Base-by-base conservation (phyloP, 225 moss, liverwort and hornwort species). In the Rhytidiadelphus loreus region DNA sequence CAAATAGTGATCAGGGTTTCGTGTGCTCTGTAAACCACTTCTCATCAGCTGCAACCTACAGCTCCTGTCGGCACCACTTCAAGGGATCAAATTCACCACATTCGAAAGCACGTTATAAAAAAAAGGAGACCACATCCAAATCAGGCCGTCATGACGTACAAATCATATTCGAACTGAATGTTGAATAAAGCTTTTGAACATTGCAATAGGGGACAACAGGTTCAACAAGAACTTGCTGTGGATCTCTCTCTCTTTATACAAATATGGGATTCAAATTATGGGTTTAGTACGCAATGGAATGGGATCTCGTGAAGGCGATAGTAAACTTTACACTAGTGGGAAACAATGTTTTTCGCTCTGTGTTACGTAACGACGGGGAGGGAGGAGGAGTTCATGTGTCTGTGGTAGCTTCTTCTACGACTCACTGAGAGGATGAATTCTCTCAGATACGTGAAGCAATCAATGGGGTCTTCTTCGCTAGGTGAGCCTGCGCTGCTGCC, bases 401-500 rank as follows among this genome's bases (percentile, higher is more conserved):
- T 39, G 66, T 21, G 83, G 74, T 58, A 52, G 26, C 74, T 52
- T 52, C 86, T 66, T 65, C 78, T 44, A 35, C 26, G 43, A 86
- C 56, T 43, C 41, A 37, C 26, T 8, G 44, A 56, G 75, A 81
- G 61, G 25, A 35, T 35, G 30, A 30, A 8, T 24, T 39, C 35
- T 43, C 69, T 92, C 86, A 92, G 58, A 92, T 87, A n/a, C 98
- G 94, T 64, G 98, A 98, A 55, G 95, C 41, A 86, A 98, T 98
- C 76, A 98, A 84, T 37, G 98, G 98, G 17, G 96, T 98, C 65
- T 92, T 84, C 89, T 93, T 94, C 8, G 92, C 86, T 46, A 98
- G 91, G 70, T 93, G 89, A 24, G 96, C 95, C 77, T 94, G 91
- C 15, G 98, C 98, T 73, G 98, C 98, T 8, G 92, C 97, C 20